Evolutionary conservation across 78 protist species (phyloP).

Genomic region (Dictyostelium discoideum): dicty_2.7 NC_007091.3:2330001-2330500

Average conservation of each 20-base stretch:
- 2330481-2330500: not conserved
- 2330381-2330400: slow-evolving; percentile 28
- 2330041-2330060: not conserved
- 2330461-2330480: not conserved
- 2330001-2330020: not conserved
- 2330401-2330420: slow-evolving; percentile 42
- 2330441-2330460: not conserved
- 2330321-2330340: not conserved
- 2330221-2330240: not conserved
- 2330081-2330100: not conserved
- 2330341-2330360: slow-evolving; percentile 31
- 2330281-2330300: not conserved
- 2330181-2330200: not conserved
- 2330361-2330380: slow-evolving; percentile 41
- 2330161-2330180: not conserved
- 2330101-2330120: not conserved
- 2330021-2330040: not conserved
- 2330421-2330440: slow-evolving; percentile 79
- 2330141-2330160: not conserved
- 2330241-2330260: no score
- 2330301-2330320: not conserved
- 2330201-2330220: not conserved
- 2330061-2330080: not conserved
- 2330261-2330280: not conserved
- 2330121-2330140: not conserved